Percentiles rank a stretch among this genome's conserved stretches.
Conservation (phyloP, 495 filamentous ascomycete species). For the Halenospora varia region DNA sequence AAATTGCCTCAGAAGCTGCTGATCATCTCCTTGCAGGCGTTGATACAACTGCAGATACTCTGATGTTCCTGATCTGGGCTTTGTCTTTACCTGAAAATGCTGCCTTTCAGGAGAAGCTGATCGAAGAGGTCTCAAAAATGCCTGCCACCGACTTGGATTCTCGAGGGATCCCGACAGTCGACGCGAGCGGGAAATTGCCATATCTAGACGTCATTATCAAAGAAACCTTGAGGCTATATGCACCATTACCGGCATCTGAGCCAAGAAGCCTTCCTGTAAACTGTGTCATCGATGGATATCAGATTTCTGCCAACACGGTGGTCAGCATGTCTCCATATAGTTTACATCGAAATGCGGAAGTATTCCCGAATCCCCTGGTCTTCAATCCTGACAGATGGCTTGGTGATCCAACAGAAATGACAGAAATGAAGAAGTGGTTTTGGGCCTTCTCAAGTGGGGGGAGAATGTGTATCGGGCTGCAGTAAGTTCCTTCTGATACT, state of each 20-base stretch:
- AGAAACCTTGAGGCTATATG: conserved; percentile 72
- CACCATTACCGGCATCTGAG: conserved; percentile 71
- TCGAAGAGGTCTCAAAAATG: conserved; percentile 57
- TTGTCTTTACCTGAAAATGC: conserved; percentile 49
- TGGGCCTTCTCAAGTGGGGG: conserved; percentile 30
- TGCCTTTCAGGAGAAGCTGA: conserved; percentile 53
- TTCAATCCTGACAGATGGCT: conserved; percentile 28
- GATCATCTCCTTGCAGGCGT: conserved; percentile 65
- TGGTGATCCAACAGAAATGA: conserved; percentile 14
- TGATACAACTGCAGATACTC: conserved; percentile 69
- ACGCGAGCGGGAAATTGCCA: conserved; percentile 59
- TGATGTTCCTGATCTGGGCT: conserved; percentile 70
- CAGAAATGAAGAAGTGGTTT: conserved; percentile 43
- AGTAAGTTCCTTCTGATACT: conserved; percentile 26
- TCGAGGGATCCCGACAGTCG: conserved; percentile 22
- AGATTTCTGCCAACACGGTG: conserved; percentile 55
- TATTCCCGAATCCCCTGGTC: conserved; percentile 48
- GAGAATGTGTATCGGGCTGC: conserved; percentile 30
- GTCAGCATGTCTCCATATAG: conserved; percentile 65
- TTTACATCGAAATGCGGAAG: conserved; percentile 59
- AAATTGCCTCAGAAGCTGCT: conserved; percentile 53
- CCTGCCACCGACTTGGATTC: conserved; percentile 22
- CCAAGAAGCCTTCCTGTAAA: conserved; percentile 61
- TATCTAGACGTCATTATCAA: conserved; percentile 68
- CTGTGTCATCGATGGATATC: conserved; percentile 45